phyloP scores from a whole-genome alignment of 2,329 filamentous ascomycete genomes.

The Tricladium varicosporioides region DNA sequence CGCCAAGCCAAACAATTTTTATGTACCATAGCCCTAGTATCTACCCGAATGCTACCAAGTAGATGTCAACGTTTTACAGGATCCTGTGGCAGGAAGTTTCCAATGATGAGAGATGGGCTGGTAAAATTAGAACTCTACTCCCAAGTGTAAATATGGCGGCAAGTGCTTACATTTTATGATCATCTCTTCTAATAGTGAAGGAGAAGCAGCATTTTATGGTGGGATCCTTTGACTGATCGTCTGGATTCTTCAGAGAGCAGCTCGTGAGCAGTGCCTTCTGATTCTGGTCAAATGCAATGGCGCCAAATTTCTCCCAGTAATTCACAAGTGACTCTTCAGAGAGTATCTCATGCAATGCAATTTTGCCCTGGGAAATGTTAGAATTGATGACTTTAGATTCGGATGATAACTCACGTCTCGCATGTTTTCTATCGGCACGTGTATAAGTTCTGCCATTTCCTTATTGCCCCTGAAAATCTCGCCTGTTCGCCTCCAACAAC shows the following conservation, averaged over 20 bases:
- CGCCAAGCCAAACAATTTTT: slow-evolving; percentile 8
- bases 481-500: slow-evolving; percentile 93
- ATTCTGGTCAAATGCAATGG: slow-evolving; percentile 89
- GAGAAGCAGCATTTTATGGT: slow-evolving; percentile 95
- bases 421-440: slow-evolving; percentile 85
- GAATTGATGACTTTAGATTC: too few relatives aligned
- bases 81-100: slow-evolving; percentile 92
- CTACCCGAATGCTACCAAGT: slow-evolving; percentile 24
- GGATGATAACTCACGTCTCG: slow-evolving; percentile 69
- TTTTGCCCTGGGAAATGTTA: slow-evolving; percentile 66
- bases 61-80: slow-evolving; percentile 45
- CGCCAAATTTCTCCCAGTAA: slow-evolving; percentile 99
- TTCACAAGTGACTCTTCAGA: slow-evolving; percentile 92
- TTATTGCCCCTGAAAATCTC: slow-evolving; percentile 98
- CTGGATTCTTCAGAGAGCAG: slow-evolving; percentile 84
- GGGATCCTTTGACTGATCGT: slow-evolving; percentile 64
- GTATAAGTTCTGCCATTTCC: slow-evolving; percentile 96
- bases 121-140: slow-evolving; percentile 7
- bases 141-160: neutral
- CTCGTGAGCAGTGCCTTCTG: slow-evolving; percentile 96
- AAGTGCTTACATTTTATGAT: slow-evolving; percentile 83
- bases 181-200: slow-evolving; percentile 91
- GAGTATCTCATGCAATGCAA: slow-evolving; percentile 92
- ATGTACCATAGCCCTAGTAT: slow-evolving; percentile 18
- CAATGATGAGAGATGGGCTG: slow-evolving; percentile 91